Conservation (phyloP, 805 yeast species). For the Torulaspora maleeae region DNA sequence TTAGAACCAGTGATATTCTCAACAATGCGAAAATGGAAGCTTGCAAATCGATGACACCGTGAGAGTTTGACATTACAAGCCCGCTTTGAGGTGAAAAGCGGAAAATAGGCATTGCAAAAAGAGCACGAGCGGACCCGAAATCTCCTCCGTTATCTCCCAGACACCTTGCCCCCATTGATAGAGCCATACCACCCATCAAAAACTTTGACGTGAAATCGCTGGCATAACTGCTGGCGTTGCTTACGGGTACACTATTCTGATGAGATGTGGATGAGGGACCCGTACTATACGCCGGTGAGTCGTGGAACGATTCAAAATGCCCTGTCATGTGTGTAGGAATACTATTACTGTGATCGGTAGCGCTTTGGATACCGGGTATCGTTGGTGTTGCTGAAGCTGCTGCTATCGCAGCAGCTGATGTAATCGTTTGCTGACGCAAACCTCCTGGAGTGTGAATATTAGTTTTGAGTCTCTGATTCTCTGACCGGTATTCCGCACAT, state of each 20-base stretch:
- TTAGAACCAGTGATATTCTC: slow-evolving; percentile 27
- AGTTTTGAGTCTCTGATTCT: slow-evolving; percentile 42
- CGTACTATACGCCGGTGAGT: slow-evolving; percentile 1
- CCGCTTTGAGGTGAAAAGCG: slow-evolving; percentile 27
- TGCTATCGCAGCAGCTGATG: slow-evolving; percentile 7
- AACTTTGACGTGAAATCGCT: slow-evolving; percentile 42
- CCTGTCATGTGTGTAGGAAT: slow-evolving; percentile 2
- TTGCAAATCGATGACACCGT: slow-evolving; percentile 27
- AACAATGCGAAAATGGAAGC: slow-evolving; percentile 29
- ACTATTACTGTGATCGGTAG: slow-evolving; percentile 9
- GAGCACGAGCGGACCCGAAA: slow-evolving; percentile 39
- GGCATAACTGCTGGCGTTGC: slow-evolving; percentile 2
- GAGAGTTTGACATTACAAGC: slow-evolving; percentile 20
- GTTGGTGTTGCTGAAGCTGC: slow-evolving; percentile 2
- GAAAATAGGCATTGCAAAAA: slow-evolving; percentile 46
- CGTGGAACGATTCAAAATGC: slow-evolving; percentile 3
- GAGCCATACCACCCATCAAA: slow-evolving; percentile 59
- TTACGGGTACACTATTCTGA: no score
- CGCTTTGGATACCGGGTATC: slow-evolving; percentile 3
- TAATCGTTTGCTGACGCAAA: slow-evolving; percentile 12
- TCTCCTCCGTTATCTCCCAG: slow-evolving; percentile 47
- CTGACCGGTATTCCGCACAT: slow-evolving; percentile 45
- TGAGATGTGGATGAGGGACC: not conserved
- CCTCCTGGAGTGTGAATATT: slow-evolving; percentile 16
- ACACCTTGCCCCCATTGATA: slow-evolving; percentile 58